Evolutionary conservation across 2,329 filamentous ascomycete species (phyloP), one percentile per base, ranked within the genome.

Genomic region (Alternaria gansuensis): DNA sequence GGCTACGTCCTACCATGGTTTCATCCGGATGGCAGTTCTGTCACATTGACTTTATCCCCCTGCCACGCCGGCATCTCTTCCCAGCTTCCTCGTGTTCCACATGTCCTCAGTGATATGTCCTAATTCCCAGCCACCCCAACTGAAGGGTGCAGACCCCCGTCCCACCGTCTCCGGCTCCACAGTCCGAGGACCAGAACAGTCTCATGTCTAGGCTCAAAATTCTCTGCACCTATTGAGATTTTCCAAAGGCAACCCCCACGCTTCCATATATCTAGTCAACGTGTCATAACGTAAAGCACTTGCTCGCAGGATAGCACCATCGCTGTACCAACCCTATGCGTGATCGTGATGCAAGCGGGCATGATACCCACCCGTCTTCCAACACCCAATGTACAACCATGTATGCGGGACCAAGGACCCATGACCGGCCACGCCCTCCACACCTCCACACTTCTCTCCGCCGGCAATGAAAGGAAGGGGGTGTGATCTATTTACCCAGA

Each of bases 401-500:
- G 5, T 24, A 24, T 14, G 11, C 21, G 8, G 21, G 37, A 40
- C 11, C 37, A 7, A 40, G 5, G 3, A 24, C 5, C 21, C 37
- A 24, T 49, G 44, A 34, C 29, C 13, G n/a, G 31, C 44, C 31
- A 36, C 31, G 13, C 29, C 48, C 29, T 29, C 39, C 14, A 28
- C 33, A 50, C 48, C 29, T 29, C 39, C 14, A 28, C 33, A 50
- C n/a, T 10, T 39, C 34, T 21, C 34, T 50, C 5, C 31, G 21
- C 13, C 17, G 11, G 31, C 3, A 36, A 33, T 14, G 29, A 34
- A 34, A 7, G 21, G 29, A 4, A 26, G 8, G 13, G 21, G 29
- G 7, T 48, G 8, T 36, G 13, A 7, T 34, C 37, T 17, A 48
- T 59, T 57, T 62, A 55, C 23, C 59, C 62, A 60, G 33, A 40